Evolutionary conservation across 805 yeast genomes (phyloP).

Genomic region (Lipomyces kockii): DNA sequence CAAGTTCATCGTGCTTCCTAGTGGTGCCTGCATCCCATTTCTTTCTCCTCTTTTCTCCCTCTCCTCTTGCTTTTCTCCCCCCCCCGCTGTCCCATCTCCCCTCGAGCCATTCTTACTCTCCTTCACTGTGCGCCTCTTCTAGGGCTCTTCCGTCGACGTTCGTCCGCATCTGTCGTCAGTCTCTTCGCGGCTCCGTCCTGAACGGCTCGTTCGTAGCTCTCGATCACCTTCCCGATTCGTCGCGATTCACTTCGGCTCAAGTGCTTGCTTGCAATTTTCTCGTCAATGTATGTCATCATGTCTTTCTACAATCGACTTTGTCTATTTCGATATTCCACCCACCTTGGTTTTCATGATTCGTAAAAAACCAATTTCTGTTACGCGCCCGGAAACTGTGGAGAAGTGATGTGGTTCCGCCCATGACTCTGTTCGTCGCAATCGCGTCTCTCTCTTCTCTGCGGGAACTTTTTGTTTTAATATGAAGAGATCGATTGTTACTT

Average conservation of each 20-base stretch:
- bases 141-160: not conserved
- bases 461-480: too few relatives aligned
- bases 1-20: not conserved
- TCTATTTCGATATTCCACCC: not conserved
- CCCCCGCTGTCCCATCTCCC: not conserved
- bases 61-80: not conserved
- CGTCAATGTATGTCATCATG: not conserved
- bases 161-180: not conserved
- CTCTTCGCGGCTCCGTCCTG: not conserved
- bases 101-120: not conserved
- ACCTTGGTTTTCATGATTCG: not conserved
- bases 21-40: not conserved
- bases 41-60: not conserved
- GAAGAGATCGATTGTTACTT: not conserved
- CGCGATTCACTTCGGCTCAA: not conserved
- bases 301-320: not conserved
- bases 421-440: too few relatives aligned
- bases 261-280: not conserved
- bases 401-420: too few relatives aligned
- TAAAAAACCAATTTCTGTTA: too few relatives aligned
- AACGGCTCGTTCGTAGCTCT: not conserved
- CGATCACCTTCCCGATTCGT: not conserved
- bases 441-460: too few relatives aligned
- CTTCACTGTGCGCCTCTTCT: not conserved
- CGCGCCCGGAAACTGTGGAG: not conserved